Evolutionary conservation across 2,329 filamentous ascomycete species (phyloP), one percentile per base, ranked within the genome.

Genomic region (Ophiostoma australiae): DNA sequence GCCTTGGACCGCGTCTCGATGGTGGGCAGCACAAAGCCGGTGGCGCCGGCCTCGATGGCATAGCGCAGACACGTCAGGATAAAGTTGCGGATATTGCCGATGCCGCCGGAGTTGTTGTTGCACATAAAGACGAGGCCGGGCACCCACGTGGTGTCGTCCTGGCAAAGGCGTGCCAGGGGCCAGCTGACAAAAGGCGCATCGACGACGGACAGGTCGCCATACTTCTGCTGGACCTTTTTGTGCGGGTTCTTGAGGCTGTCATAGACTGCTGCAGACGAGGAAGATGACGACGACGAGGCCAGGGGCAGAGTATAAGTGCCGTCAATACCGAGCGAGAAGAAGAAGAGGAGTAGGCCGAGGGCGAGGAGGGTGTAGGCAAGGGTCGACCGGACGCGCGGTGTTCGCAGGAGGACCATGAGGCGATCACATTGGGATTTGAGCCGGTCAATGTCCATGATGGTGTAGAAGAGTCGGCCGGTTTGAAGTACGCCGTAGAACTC

Each of bases 41-140:
- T 80, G 3, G 83, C 82, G 35, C 83, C 83, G 7, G 81, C 81
- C 35, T 83, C 82, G 72, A 85, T 80, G 23, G 80, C 82, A 73
- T 85, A 85, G 27, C 83, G 81, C 31, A 85, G 72, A 70, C 83
- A 85, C 10, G 82, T 84, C 70, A 84, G 78, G 65, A 84, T 82
- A 75, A 83, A 84, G 74, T 83, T 84, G 70, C 83, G 78, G 48
- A 84, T 84, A 72, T 84, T 85, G 27, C 83, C 83, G 67, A 84
- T 81, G 35, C 83, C 83, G 2, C 83, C 83, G 3, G 82, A 82
- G 74, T 84, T 85, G 76, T 84, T 84, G 75, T 83, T 83, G 77
- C 83, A 85, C 27, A 82, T 76, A 71, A 81, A 84, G 13, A 83
- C 77, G 35, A 84, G 74, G 1, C 82, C 82, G 0, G 81, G 78